Conservation (phyloP, 768 basidiomycete species). For the Pholiota molesta region DNA sequence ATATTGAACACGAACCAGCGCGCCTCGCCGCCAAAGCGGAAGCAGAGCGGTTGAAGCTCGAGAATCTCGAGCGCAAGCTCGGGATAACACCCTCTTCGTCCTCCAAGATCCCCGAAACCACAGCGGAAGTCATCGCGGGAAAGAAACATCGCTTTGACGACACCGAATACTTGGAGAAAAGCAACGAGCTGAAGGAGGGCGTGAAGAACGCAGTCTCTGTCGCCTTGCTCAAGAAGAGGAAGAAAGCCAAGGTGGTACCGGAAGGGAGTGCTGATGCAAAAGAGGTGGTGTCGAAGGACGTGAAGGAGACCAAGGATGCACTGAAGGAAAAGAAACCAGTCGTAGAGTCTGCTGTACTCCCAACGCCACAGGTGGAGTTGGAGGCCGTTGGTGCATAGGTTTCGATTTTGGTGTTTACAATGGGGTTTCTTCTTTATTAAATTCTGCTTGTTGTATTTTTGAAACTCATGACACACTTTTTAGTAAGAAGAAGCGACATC, state of each 20-base stretch:
- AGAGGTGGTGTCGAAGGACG: conserved; percentile 17
- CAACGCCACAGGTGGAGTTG: conserved; percentile 20
- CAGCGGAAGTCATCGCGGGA: conserved; percentile 56
- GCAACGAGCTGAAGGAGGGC: conserved; percentile 84
- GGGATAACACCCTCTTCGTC: conserved; percentile 55
- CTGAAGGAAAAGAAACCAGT: conserved; percentile 15
- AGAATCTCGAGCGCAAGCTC: conserved; percentile 81
- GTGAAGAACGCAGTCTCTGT: conserved; percentile 89
- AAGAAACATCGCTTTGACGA: conserved; percentile 93
- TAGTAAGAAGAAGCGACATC: no score
- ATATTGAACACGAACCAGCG: conserved; percentile 83
- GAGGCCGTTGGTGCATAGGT: conserved; percentile 33
- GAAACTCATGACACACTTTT: no score
- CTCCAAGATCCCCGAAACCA: conserved; percentile 35
- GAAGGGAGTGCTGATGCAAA: conserved; percentile 14
- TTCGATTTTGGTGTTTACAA: background rate
- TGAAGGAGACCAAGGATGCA: conserved; percentile 11
- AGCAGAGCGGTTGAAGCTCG: conserved; percentile 80
- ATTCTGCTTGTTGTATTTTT: no score
- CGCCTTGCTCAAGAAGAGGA: conserved; percentile 36
- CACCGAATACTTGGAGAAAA: conserved; percentile 89
- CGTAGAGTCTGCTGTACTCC: conserved; percentile 7
- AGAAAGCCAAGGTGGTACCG: conserved; percentile 32
- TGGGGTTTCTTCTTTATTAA: no score
- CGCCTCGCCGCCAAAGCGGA: conserved; percentile 79